Percentiles rank a stretch among this genome's conserved stretches.
phyloP scores from a whole-genome alignment of 176 grass and related monocot species.

The Triticum monococcum region DNA sequence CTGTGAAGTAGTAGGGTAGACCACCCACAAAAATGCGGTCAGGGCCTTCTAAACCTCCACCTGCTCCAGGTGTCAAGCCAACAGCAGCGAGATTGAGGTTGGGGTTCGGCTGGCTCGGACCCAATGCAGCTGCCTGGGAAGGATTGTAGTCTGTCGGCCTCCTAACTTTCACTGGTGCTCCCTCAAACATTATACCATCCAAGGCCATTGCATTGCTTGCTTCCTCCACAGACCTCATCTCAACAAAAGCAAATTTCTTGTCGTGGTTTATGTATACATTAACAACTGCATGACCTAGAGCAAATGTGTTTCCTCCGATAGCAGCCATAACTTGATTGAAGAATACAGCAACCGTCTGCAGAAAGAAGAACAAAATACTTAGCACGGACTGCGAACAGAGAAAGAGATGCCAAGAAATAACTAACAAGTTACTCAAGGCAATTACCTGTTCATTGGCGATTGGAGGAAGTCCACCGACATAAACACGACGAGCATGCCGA shows the following conservation, averaged over 20 bases:
- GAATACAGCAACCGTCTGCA: conserved; percentile 87
- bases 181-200: conserved; percentile 93
- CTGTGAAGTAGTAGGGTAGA: conserved; percentile 95
- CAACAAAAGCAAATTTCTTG: conserved; percentile 99
- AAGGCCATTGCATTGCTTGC: conserved; percentile 98
- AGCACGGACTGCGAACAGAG: not conserved
- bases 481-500: conserved; percentile 88
- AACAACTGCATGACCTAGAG: conserved; percentile 90
- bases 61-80: conserved; percentile 79
- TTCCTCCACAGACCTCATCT: conserved; percentile 99
- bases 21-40: conserved; percentile 97
- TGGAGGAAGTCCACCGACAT: conserved; percentile 91
- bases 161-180: conserved; percentile 88
- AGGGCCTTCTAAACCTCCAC: conserved; percentile 85
- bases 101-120: conserved; percentile 82
- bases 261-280: conserved; percentile 99
- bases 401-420: not conserved
- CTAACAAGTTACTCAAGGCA: not conserved
- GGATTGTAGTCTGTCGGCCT: conserved; percentile 93
- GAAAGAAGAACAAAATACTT: not conserved
- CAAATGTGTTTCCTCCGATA: conserved; percentile 93
- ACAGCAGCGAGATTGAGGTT: conserved; percentile 94
- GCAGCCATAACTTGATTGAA: conserved; percentile 97
- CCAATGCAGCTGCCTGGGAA: conserved; percentile 75
- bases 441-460: conserved; percentile 89